These are phyloP conservation scores for Phoma sp. DNA, from an alignment of 2,329 filamentous ascomycete genomes.

Conservation along the genomic window DNA sequence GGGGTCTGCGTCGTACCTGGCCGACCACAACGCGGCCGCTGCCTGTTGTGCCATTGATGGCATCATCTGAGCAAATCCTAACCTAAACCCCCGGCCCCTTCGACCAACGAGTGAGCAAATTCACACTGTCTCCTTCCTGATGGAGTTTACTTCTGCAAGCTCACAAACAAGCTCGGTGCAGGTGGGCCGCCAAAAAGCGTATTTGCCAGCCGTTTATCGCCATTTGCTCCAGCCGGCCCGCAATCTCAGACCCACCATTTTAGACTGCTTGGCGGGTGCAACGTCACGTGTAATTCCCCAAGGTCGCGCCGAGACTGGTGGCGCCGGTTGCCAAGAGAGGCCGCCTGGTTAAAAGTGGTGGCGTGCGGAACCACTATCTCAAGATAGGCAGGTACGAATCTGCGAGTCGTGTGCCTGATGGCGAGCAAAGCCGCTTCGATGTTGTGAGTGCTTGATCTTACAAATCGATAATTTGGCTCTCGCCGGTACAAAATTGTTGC, in stretches of 20 bases:
- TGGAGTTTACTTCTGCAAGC: slow-evolving; percentile 22
- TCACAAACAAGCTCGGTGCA: slow-evolving; percentile 34
- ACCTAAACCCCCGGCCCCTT: background rate
- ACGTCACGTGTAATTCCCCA: slow-evolving; percentile 12
- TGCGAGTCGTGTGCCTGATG: slow-evolving; percentile 9
- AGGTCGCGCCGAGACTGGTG: slow-evolving; percentile 22
- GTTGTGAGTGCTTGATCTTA: slow-evolving; percentile 10
- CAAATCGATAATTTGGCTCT: slow-evolving; percentile 15
- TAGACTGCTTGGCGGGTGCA: slow-evolving; percentile 26
- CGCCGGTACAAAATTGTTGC: slow-evolving; percentile 5
- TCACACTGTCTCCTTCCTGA: slow-evolving; percentile 32
- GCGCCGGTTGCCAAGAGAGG: slow-evolving; percentile 13
- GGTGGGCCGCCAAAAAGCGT: slow-evolving; percentile 33
- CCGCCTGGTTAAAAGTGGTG: slow-evolving; percentile 10
- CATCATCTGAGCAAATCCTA: slow-evolving; percentile 24
- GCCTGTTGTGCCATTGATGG: slow-evolving; percentile 24
- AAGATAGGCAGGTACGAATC: slow-evolving; percentile 14
- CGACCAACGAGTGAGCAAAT: slow-evolving; percentile 12
- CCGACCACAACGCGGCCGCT: slow-evolving; percentile 12
- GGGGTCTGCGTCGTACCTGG: slow-evolving; percentile 24
- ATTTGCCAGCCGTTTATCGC: slow-evolving; percentile 29
- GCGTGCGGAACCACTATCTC: slow-evolving; percentile 10
- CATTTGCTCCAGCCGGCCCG: slow-evolving; percentile 22
- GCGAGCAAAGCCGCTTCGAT: slow-evolving; percentile 9
- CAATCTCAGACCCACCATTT: slow-evolving; percentile 19